Base-by-base conservation (phyloP, 805 yeast species). In the Yarrowia hollandica region DNA sequence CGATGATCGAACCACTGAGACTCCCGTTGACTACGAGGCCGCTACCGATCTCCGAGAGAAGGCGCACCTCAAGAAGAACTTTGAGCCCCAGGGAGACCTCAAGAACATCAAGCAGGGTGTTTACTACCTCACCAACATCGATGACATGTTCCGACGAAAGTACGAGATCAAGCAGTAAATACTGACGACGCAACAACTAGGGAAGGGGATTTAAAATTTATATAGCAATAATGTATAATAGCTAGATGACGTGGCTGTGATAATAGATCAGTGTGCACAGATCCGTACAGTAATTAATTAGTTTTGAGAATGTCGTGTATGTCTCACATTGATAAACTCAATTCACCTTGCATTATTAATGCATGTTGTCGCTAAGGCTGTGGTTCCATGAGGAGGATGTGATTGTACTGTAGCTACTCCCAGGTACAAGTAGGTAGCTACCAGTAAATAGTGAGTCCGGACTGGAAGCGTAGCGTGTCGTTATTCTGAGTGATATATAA, bases 1-100 rank as follows among this genome's bases (percentile, higher is more conserved):
- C 64, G 81, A 79, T 57, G 75, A 75, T 64, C 88, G 99, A 80
- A 72, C 68, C 62, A 72, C 77, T 60, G 82, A 80, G 68, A 70
- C 91, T 56, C 98, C 99, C 63, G 79, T 79, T 69, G 84, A 86
- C 68, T 94, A 90, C 75, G 88, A 90, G 73, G 82, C 76, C 25
- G 91, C 92, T 50, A 81, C 94, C 66, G 85, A 76, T 23, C 79
- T 88, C 66, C 90, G 99, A 79, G 99, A 94, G 78, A 80, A 82
- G 68, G 88, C 92, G 48, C 97, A 92, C 71, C 77, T 90, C 72
- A 81, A 89, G 74, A 89, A 90, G 75, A 75, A 78, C 65, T 86
- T 82, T 79, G 76, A 78, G 71, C 99, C 99, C 66, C 72, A 77
- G 62, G 98, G 98, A 50, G 76, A 85, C 41, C 78, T 83, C 65